phyloP scores from a whole-genome alignment of 768 basidiomycete genomes.

The Termitomyces sp. region DNA sequence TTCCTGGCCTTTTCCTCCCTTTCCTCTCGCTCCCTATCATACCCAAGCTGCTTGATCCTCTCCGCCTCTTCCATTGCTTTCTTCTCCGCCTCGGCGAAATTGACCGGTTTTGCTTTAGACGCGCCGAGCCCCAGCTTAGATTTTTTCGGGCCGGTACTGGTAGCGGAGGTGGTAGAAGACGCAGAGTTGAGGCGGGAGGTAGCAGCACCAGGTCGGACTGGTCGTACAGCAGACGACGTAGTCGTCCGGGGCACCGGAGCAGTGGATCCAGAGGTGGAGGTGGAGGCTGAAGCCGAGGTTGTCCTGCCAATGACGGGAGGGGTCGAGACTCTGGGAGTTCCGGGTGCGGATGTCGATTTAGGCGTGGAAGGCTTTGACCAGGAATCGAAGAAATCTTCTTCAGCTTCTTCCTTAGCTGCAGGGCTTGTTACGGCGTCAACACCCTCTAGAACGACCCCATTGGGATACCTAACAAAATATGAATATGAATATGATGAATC shows the following conservation, averaged over 20 bases:
- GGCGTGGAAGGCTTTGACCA: slow-evolving; percentile 87
- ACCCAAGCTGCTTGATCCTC: slow-evolving; percentile 87
- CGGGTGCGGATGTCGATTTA: slow-evolving; percentile 45
- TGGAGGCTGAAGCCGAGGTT: slow-evolving; percentile 33
- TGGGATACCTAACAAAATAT: slow-evolving; percentile 57
- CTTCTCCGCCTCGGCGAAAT: slow-evolving; percentile 93
- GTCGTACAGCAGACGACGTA: slow-evolving; percentile 61
- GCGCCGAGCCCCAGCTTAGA: slow-evolving; percentile 83
- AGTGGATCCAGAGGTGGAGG: slow-evolving; percentile 30
- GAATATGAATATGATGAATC: neutral
- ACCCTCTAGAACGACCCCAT: slow-evolving; percentile 83
- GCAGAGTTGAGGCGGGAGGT: slow-evolving; percentile 39
- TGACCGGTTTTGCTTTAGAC: slow-evolving; percentile 80
- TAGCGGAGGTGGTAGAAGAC: slow-evolving; percentile 24
- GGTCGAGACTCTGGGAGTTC: slow-evolving; percentile 48
- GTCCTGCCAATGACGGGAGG: slow-evolving; percentile 63
- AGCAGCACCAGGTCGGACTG: slow-evolving; percentile 35
- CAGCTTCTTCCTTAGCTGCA: slow-evolving; percentile 45
- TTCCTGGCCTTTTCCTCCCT: slow-evolving; percentile 73
- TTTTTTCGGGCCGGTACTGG: slow-evolving; percentile 49
- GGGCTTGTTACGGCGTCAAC: slow-evolving; percentile 44
- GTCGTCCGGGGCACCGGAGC: slow-evolving; percentile 53
- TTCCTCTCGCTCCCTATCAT: slow-evolving; percentile 83
- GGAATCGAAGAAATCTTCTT: slow-evolving; percentile 95
- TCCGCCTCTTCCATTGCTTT: slow-evolving; percentile 92